Base-by-base conservation (phyloP, 208 protist genomes). In the Crithidia expoeki region DNA sequence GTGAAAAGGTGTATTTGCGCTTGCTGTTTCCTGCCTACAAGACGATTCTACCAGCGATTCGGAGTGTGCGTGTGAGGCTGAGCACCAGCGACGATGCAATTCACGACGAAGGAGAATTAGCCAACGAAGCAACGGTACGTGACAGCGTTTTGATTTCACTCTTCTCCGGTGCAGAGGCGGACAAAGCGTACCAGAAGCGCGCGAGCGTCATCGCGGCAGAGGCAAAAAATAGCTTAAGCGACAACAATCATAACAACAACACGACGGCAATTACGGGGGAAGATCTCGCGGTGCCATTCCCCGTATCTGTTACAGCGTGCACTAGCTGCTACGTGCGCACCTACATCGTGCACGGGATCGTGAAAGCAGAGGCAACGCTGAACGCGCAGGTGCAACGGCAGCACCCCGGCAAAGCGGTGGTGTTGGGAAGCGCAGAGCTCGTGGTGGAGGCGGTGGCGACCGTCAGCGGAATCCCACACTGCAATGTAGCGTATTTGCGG, bases 401-500 rank as follows among this genome's bases (percentile, higher is more conserved):
- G 50, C 36, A 85, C 14, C 14, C 5, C n/a, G 23, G 14, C 60
- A 40, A 34, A 23, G 55, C 7, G n/a, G 46, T 79, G 2, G 38
- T 28, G 30, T 27, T 88, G 49, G 61, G 71, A 4, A 40, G 19
- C 12, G 69, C 78, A 9, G 78, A 85, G 61, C 79, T 94, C 46
- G 79, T 90, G 9, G 67, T 89, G 55, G 89, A 92, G 55, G 76
- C 76, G 28, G 61, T 69, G 17, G 59, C 85, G 7, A 75, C 84
- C 1, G 83, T 90, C 55, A 90, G 81, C 50, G 89, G 89, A 40
- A 72, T 95, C 27, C 86, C 86, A 3, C 68, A 80, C 47, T 67
- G 86, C 32, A 66, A 63, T 34, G 76, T 81, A 33, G 84, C 82
- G 11, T 90, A 81, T 68, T 58, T 93, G 9, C 76, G 67, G 0